Percentiles rank a stretch among this genome's conserved stretches.
phyloP scores from a whole-genome alignment of 345 rosid genomes.

The thale cress (Arabidopsis thaliana) region TAIR10.1 NC_003076.8:25567501-25568000 shows the following conservation, averaged over 20 bases:
- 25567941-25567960: too few species aligned
- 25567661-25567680: not conserved
- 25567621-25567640: slow-evolving; percentile 71
- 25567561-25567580: not conserved
- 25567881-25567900: not conserved
- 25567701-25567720: slow-evolving; percentile 3
- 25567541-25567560: not conserved
- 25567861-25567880: not conserved
- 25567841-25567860: slow-evolving; percentile 39
- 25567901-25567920: not conserved
- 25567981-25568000: not conserved
- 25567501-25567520: slow-evolving; percentile 83
- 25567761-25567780: slow-evolving; percentile 84
- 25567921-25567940: not conserved
- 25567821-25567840: slow-evolving; percentile 76
- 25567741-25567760: slow-evolving; percentile 80
- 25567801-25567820: slow-evolving; percentile 69
- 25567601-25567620: slow-evolving; percentile 90
- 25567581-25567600: slow-evolving; percentile 48
- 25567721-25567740: slow-evolving; percentile 43
- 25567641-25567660: slow-evolving; percentile 73
- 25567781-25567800: slow-evolving; percentile 54
- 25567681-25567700: slow-evolving; percentile 1
- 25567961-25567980: not conserved
- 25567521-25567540: slow-evolving; percentile 7